Evolutionary conservation across 225 moss, liverwort and hornwort species (phyloP), one percentile per base, ranked within the genome.

Genomic region (Ulota crispa): DNA sequence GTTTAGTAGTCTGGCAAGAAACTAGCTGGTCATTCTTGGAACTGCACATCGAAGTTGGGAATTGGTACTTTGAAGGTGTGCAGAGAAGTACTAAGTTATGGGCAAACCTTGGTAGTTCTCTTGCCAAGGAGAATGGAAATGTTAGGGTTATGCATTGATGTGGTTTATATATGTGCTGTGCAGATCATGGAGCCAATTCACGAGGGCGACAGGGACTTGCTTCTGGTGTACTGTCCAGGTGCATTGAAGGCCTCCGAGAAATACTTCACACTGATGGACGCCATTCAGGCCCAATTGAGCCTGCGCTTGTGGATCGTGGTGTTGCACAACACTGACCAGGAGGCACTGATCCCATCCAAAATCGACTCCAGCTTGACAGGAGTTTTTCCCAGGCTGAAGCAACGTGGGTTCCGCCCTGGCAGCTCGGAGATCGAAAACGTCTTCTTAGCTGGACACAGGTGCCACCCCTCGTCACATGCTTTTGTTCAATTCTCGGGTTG

Each of bases 291-390:
- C 42, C 84, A 87, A 9, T 84, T 65, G 11, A 86, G 67, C 79
- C 67, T 90, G 74, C 88, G 93, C 26, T 83, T 93, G 28, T 93
- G 93, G 93, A 80, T 92, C 20, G 93, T 85, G n/a, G 86, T 90
- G 2, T 60, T 92, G 82, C 61, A 89, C 16, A 87, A 87, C 62
- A 82, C 78, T 14, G 81, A 75, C 37, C 57, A 61, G 23, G 83
- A 72, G 42, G 3, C 47, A n/a, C 56, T 86, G 45, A 82, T 12
- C 53, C 41, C 84, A 36, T 45, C 68, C 31, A 78, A 78, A 64
- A 7, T 89, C 52, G 90, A 92, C 52, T 47, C 31, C 79, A 84
- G 80, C 64, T 61, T 92, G 72, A 80, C 88, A 6, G 89, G 84
- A 57, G 81, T 83, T 43, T 65, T 88, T 42, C 66, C 70, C 34